These are phyloP conservation scores for Colletotrichum godetiae DNA, from an alignment of 2,329 filamentous ascomycete species.

Conservation along the genomic window DNA sequence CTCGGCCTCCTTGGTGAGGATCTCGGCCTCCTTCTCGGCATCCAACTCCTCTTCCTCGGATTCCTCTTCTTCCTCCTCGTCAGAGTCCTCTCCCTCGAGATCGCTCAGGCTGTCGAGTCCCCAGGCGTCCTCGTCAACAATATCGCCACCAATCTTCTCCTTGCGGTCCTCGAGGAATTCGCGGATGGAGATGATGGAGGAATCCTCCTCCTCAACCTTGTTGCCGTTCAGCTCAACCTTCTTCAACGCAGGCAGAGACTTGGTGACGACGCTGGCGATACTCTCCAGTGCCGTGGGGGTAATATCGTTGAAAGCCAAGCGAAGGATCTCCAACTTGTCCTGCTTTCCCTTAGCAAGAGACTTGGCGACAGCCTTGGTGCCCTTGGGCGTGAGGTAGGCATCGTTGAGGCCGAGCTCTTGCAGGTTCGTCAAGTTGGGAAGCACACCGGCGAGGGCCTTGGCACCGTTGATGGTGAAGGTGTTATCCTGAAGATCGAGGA, in stretches of 20 bases:
- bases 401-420: constrained; percentile 90
- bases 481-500: constrained; percentile 96
- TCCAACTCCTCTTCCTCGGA: constrained; percentile 70
- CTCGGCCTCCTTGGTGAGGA: constrained; percentile 75
- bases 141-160: constrained; percentile 74
- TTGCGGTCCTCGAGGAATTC: constrained; percentile 81
- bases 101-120: constrained; percentile 89
- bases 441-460: constrained; percentile 79
- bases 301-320: constrained; percentile 96
- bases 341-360: constrained; percentile 83
- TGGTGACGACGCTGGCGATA: constrained; percentile 75
- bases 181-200: constrained; percentile 74
- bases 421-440: constrained; percentile 79
- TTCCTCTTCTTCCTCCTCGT: constrained; percentile 74
- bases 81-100: constrained; percentile 81
- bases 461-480: constrained; percentile 90
- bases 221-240: constrained; percentile 97
- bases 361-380: constrained; percentile 77
- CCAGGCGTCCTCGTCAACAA: constrained; percentile 82
- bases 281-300: constrained; percentile 78
- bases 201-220: constrained; percentile 89
- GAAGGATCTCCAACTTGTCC: constrained; percentile 80
- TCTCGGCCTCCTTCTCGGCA: constrained; percentile 74
- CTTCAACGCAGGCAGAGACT: constrained; percentile 78
- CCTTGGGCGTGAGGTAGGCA: constrained; percentile 83